Base-by-base conservation (phyloP, 2,329 filamentous ascomycete genomes). In the Phialocephala subalpina region DNA sequence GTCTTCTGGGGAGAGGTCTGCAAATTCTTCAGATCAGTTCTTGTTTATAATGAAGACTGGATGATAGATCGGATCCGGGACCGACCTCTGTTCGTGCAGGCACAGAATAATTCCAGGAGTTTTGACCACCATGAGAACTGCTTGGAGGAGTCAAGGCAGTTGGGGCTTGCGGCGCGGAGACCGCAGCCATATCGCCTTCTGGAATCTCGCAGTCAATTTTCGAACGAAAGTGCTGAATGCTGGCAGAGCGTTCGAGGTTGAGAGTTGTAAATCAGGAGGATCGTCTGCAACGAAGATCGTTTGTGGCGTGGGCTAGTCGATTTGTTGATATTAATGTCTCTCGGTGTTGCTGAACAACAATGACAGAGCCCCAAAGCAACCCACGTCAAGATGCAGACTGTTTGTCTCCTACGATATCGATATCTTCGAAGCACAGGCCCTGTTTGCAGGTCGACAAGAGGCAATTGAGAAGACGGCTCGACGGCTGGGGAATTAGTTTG, bases 121-220 rank as follows among this genome's bases (percentile, higher is more conserved):
- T 71, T 55, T 68, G 67, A 58, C 64, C 72, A 36, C 65, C 73
- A 47, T 74, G 73, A 47, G 75, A 75, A 63, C 74, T 77, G 52
- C 70, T 73, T 25, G 74, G 74, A 14, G 75, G 73, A 64, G 75
- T 76, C 64, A 77, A 67, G 47, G 72, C 66, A 70, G 58, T 73
- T 20, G 69, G 70, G 72, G 73, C 75, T 66, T 77, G 76, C 72
- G 75, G 72, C 61, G 74, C 73, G 64, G 76, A 75, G 69, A 77
- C 76, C 71, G 74, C 76, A 75, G 76, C 75, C 76, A 77, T 77
- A 40, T 62, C 67, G 64, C 61, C 67, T 36, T 67, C 33, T 47
- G 52, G 38, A 33, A 59, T 62, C 36, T 68, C 69, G 57, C 70
- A 42, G 61, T 59, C 66, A 63, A 65, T 40, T 36, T 66, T n/a